These are phyloP conservation scores for Dipodascus geniculatus DNA, from an alignment of 805 yeast genomes.

Conservation along the genomic window DNA sequence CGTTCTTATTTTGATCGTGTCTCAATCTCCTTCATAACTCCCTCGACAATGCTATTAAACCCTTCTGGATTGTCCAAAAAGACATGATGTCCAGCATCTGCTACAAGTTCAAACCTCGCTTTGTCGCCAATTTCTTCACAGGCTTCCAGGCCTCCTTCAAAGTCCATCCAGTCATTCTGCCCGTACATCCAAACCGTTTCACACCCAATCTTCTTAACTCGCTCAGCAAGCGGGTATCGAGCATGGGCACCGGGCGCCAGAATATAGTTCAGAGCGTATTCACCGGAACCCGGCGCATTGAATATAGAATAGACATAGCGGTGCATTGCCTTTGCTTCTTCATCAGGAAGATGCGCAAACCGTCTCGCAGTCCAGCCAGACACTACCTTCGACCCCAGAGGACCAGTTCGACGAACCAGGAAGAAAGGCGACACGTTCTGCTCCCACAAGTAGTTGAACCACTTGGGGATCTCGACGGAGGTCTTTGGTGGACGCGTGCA, in stretches of 20 bases:
- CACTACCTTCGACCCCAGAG: constrained; percentile 72
- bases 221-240: constrained; percentile 50
- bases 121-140: constrained; percentile 15
- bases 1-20: neutral
- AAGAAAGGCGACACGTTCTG: constrained; percentile 77
- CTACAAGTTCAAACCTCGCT: constrained; percentile 27
- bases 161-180: constrained; percentile 58
- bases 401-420: constrained; percentile 64
- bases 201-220: constrained; percentile 41
- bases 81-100: constrained; percentile 59
- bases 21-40: neutral
- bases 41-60: constrained; percentile 37
- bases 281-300: constrained; percentile 84
- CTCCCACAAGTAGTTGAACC: constrained; percentile 80
- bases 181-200: constrained; percentile 82
- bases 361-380: constrained; percentile 85
- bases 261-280: constrained; percentile 73
- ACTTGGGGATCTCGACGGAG: constrained; percentile 46
- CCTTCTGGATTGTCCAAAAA: constrained; percentile 46
- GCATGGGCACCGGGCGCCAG: constrained; percentile 90
- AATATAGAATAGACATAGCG: constrained; percentile 74
- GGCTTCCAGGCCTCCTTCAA: constrained; percentile 29
- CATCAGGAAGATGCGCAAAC: constrained; percentile 43
- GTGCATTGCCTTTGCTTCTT: constrained; percentile 49
- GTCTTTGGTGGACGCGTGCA: constrained; percentile 2